phyloP scores from a whole-genome alignment of 257 asterid species.

The Gynochthodes officinalis region DNA sequence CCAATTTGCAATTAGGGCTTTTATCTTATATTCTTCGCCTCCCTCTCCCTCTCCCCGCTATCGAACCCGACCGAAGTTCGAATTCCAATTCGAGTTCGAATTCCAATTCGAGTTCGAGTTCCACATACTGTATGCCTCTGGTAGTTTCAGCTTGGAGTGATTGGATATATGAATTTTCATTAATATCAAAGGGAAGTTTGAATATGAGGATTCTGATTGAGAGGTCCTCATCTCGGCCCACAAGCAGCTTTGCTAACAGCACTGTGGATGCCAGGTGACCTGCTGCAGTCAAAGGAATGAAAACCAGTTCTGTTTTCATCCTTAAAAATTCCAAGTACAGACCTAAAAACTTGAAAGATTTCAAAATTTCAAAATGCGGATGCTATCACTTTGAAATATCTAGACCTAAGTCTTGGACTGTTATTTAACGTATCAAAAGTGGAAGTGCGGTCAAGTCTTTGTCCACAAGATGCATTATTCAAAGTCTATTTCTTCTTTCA shows the following conservation, averaged over 20 bases:
- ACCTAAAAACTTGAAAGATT: background rate
- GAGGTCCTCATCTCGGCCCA: conserved; percentile 30
- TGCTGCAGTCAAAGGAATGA: conserved; percentile 59
- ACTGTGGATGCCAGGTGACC: conserved; percentile 58
- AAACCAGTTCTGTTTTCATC: conserved; percentile 35
- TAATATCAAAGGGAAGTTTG: conserved; percentile 30
- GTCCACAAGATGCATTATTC: too few relatives aligned
- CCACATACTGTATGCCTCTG: conserved; percentile 18
- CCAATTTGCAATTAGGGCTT: too few relatives aligned
- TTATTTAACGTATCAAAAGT: background rate
- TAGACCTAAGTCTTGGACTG: too few relatives aligned
- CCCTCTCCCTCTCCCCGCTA: too few relatives aligned
- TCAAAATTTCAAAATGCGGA: background rate
- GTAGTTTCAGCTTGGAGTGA: conserved; percentile 9
- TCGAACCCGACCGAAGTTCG: too few relatives aligned
- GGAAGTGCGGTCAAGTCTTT: background rate
- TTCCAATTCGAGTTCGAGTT: too few relatives aligned
- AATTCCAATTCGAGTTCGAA: too few relatives aligned
- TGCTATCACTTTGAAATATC: too few relatives aligned
- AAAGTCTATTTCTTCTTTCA: too few relatives aligned
- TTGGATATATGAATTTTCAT: background rate
- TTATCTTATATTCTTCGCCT: too few relatives aligned
- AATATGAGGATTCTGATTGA: conserved; percentile 44
- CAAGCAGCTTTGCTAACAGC: conserved; percentile 56
- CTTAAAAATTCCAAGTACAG: too few relatives aligned